Conservation (phyloP, 331 rosid species). For the Cydonia oblonga region DNA sequence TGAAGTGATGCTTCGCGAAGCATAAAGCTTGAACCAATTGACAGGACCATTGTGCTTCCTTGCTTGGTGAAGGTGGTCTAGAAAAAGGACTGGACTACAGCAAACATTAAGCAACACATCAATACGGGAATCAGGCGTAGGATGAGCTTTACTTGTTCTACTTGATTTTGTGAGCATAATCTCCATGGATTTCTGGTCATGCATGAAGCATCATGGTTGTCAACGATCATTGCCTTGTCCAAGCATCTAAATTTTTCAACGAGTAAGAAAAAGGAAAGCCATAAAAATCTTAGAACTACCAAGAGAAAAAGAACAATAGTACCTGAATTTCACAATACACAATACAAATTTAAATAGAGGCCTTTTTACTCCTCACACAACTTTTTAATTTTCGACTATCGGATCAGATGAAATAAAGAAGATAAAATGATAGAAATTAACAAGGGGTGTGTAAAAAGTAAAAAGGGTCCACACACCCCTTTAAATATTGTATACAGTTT, state of each 20-base stretch:
- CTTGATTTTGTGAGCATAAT: slow-evolving; percentile 11
- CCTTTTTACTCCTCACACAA: too few relatives aligned
- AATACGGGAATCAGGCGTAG: slow-evolving; percentile 18
- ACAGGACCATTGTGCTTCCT: neutral
- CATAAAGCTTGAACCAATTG: neutral
- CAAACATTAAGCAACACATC: slow-evolving; percentile 4
- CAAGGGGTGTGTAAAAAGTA: too few relatives aligned
- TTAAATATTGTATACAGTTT: neutral
- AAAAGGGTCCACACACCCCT: too few relatives aligned
- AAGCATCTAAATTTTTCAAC: slow-evolving; percentile 10
- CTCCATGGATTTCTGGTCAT: slow-evolving; percentile 26
- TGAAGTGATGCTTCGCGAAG: neutral
- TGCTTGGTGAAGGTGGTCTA: neutral
- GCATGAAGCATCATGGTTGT: slow-evolving; percentile 13
- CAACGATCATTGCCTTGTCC: slow-evolving; percentile 28
- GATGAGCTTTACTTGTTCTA: neutral
- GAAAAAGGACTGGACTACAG: neutral
- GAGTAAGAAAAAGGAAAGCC: neutral
- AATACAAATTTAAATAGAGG: too few relatives aligned
- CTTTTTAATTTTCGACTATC: too few relatives aligned
- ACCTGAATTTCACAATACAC: too few relatives aligned
- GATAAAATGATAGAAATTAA: too few relatives aligned
- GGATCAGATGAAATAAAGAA: too few relatives aligned
- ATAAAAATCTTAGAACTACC: neutral
- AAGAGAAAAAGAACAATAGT: neutral